A percentile compares a stretch with the other conserved stretches of the same genome.
Evolutionary conservation across 73 alveolate genomes (phyloP).

Genomic region (Strombidium stylifer): DNA sequence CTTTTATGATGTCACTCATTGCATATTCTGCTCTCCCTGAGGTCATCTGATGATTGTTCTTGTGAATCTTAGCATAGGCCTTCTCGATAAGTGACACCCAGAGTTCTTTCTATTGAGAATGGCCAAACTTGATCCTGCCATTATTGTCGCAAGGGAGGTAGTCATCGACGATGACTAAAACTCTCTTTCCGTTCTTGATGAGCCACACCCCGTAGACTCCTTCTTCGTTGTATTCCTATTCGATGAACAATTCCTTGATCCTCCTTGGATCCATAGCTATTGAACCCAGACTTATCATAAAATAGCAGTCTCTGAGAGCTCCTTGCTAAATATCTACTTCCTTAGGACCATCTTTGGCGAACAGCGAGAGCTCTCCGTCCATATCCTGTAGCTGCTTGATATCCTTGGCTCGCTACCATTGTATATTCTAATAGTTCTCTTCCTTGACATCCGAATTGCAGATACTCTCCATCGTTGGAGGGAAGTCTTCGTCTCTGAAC

Average conservation of each 20-base stretch:
- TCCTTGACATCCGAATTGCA: too few species aligned
- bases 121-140: slow-evolving; percentile 79
- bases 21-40: slow-evolving; percentile 88
- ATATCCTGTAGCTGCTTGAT: too few species aligned
- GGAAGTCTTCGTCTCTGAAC: too few species aligned
- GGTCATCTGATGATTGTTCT: slow-evolving; percentile 64
- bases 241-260: slow-evolving; percentile 83
- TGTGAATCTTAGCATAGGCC: slow-evolving; percentile 94
- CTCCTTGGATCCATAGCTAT: slow-evolving; percentile 83
- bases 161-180: slow-evolving; percentile 88
- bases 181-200: slow-evolving; percentile 95
- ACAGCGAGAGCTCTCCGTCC: too few species aligned
- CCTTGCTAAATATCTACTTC: slow-evolving; percentile 84
- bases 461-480: too few species aligned
- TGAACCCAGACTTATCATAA: slow-evolving; percentile 69
- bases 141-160: slow-evolving; percentile 91
- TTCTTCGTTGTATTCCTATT: slow-evolving; percentile 71
- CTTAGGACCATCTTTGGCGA: too few species aligned
- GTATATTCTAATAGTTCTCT: too few species aligned
- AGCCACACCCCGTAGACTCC: slow-evolving; percentile 88
- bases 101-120: slow-evolving; percentile 36
- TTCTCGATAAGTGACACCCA: slow-evolving; percentile 92
- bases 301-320: slow-evolving; percentile 77
- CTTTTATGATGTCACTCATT: slow-evolving; percentile 84
- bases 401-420: too few species aligned